Evolutionary conservation across 2,329 filamentous ascomycete species (phyloP).

Genomic region (Kalaharituber pfeilii): DNA sequence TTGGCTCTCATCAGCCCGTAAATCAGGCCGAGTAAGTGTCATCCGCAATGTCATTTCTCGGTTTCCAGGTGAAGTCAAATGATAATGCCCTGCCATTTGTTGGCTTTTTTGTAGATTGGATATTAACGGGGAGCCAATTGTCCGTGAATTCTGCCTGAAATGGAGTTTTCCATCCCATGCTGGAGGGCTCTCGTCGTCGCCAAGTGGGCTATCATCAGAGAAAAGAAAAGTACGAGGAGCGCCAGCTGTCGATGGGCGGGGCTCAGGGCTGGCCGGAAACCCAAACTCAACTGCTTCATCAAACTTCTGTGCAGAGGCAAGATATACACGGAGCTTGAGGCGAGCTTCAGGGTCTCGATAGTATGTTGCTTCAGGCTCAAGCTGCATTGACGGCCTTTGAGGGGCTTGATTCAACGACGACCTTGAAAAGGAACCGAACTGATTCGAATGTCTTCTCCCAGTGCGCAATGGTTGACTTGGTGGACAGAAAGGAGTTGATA

Average conservation of each 20-base stretch:
- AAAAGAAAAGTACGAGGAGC: slow-evolving; percentile 6
- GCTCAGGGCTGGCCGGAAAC: slow-evolving; percentile 45
- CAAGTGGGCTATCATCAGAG: slow-evolving; percentile 12
- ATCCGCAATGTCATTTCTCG: slow-evolving; percentile 92
- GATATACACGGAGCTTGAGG: slow-evolving; percentile 66
- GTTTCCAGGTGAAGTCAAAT: slow-evolving; percentile 39
- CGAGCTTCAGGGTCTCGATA: slow-evolving; percentile 83
- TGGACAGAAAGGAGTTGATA: slow-evolving; percentile 32
- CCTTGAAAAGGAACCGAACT: neutral
- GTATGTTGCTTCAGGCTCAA: slow-evolving; percentile 59
- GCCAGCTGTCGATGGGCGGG: slow-evolving; percentile 16
- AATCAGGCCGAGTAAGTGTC: slow-evolving; percentile 79
- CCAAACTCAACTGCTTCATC: slow-evolving; percentile 91
- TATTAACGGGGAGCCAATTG: neutral
- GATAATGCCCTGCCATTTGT: slow-evolving; percentile 27
- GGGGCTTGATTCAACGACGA: slow-evolving; percentile 12
- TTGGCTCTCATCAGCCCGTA: slow-evolving; percentile 56
- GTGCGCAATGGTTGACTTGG: neutral
- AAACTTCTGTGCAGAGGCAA: slow-evolving; percentile 83
- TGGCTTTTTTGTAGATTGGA: neutral
- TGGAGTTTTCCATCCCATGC: neutral
- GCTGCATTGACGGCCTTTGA: slow-evolving; percentile 31
- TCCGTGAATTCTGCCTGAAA: neutral
- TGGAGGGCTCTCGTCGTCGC: slow-evolving; percentile 8
- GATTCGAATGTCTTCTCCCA: neutral